A percentile compares a stretch with the other conserved stretches of the same genome.
phyloP scores from a whole-genome alignment of 2,329 filamentous ascomycete genomes.

The Zarea fungicola region DNA sequence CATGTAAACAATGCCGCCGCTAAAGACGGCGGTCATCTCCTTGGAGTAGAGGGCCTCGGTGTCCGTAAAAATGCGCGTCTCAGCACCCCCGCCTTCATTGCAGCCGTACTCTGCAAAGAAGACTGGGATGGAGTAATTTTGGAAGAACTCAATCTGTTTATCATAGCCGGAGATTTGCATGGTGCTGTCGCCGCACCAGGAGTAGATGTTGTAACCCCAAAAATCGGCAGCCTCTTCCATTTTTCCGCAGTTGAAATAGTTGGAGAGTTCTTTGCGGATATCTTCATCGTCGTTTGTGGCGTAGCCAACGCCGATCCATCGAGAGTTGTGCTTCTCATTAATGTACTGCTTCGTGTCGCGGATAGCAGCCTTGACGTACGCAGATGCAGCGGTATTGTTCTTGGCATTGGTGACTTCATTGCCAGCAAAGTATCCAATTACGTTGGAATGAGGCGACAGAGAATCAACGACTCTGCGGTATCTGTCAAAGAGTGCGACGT shows the following conservation, averaged over 20 bases:
- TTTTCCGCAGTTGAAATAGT: conserved; percentile 89
- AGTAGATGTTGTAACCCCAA: conserved; percentile 99
- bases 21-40: conserved; percentile 83
- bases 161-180: conserved; percentile 75
- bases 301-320: conserved; percentile 84
- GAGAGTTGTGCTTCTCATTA: conserved; percentile 70
- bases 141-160: conserved; percentile 79
- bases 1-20: conserved; percentile 98
- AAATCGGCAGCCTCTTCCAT: conserved; percentile 73
- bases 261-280: conserved; percentile 74
- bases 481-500: conserved; percentile 68
- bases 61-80: conserved; percentile 76
- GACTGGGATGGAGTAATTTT: conserved; percentile 82
- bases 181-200: conserved; percentile 87
- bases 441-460: conserved; percentile 78
- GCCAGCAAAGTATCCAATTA: conserved; percentile 95
- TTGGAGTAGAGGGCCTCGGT: conserved; percentile 73
- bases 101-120: conserved; percentile 99
- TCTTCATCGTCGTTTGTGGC: conserved; percentile 88
- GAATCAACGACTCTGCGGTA: conserved; percentile 82
- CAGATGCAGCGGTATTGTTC: conserved; percentile 85
- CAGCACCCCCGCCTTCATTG: conserved; percentile 59
- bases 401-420: conserved; percentile 91
- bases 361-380: conserved; percentile 95
- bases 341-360: conserved; percentile 96